Base-by-base conservation (phyloP, 495 filamentous ascomycete species). In the Talaromyces liani region DNA sequence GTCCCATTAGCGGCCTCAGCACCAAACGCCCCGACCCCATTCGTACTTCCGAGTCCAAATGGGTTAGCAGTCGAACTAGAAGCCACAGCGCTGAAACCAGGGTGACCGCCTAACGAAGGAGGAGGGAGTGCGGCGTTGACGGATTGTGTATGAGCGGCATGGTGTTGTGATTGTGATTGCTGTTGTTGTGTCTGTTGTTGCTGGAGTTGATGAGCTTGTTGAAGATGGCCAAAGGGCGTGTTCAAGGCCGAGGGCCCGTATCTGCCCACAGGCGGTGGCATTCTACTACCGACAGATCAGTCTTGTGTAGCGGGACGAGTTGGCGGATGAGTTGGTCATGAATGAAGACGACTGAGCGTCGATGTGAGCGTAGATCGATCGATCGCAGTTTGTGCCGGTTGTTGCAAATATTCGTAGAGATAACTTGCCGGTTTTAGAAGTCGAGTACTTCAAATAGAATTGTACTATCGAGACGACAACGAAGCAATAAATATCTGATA, bases 11-110 rank as follows among this genome's bases (percentile, higher is more conserved):
- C 80, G 56, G 82, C 78, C 54, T 71, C 73, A 24, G 70, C 77
- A 62, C 70, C 77, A 63, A 91, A 85, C 6, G 82, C 86, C 45
- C 84, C 74, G 2, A 85, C 77, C 31, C 81, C 80, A 64, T 88
- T 84, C 58, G 85, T 64, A 16, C 53, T 29, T 18, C 78, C 69
- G 6, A 84, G 70, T 27, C 82, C 79, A 69, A 92, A 92, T 0
- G 87, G 87, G 65, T 87, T 90, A 66, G 84, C 82, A 71, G 83
- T 88, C 57, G 82, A 83, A 68, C 85, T 88, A 41, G 85, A 80
- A 69, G 87, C 88, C 47, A 72, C 78, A 49, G 73, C 69, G 31
- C 79, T 80, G 71, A 88, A 89, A 51, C 77, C 77, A 56, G 85
- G 85, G 65, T 88, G 85, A 63, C 77, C 75, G 59, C 79, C 80